Conservation (phyloP, 2,329 filamentous ascomycete species). For the Nemania abortiva region DNA sequence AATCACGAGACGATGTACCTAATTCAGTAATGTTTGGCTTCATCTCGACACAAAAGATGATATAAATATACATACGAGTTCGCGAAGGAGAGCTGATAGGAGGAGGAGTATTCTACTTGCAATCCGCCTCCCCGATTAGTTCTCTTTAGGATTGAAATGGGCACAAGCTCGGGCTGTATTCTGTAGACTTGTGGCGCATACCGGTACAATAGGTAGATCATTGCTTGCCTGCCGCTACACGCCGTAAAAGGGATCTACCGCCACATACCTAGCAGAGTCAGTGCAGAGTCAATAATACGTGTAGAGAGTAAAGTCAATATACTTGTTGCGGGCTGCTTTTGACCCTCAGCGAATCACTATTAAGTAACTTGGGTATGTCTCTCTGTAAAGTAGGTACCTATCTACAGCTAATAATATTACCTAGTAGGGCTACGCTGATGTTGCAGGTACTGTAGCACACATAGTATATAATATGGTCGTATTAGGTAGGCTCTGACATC, state of each 20-base stretch:
- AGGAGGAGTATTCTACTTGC: background rate
- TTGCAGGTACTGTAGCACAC: background rate
- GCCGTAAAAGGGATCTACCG: background rate
- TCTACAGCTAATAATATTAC: too few species aligned
- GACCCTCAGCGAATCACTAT: background rate
- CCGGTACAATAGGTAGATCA: background rate
- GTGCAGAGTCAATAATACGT: background rate
- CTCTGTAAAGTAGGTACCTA: too few species aligned
- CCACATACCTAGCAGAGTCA: background rate
- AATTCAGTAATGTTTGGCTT: background rate
- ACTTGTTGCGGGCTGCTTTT: background rate
- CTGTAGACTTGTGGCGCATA: background rate
- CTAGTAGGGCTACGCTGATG: background rate
- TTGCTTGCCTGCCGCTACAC: background rate
- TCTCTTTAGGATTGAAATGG: constrained; percentile 21
- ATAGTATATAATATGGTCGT: constrained; percentile 2
- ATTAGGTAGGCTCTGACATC: constrained; percentile 44
- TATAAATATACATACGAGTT: background rate
- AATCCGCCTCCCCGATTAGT: background rate
- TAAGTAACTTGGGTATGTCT: background rate
- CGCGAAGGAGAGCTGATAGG: constrained; percentile 1
- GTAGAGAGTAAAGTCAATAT: background rate
- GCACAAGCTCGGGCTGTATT: background rate
- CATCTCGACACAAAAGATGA: background rate
- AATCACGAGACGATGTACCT: background rate